Base-by-base conservation (phyloP, 176 grass and related monocot genomes). In the Carex parvula region DNA sequence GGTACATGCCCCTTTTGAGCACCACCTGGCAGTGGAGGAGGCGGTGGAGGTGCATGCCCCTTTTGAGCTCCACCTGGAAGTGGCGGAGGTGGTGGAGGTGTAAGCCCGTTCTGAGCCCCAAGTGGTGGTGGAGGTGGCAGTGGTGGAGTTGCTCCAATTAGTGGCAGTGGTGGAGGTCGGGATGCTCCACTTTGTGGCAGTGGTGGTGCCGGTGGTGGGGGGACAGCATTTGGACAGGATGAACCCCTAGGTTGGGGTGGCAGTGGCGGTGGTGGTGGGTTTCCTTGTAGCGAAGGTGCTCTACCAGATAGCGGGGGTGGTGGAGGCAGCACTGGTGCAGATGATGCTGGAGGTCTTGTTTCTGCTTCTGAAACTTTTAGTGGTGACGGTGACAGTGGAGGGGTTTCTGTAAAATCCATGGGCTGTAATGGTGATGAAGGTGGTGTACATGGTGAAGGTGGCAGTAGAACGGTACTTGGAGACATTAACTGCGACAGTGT, bases 351-450 rank as follows among this genome's bases (percentile, higher is more conserved):
- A 54, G 5, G 46, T 41, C 46, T 55, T 21, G 22, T 30, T 54
- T 55, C 48, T 76, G 10, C 22, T 76, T 30, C 22, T 32, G 72
- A 56, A 55, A 76, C 6, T 55, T 29, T 76, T 30, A 53, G 89
- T 83, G 87, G 84, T 79, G 85, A 39, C 24, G 71, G 74, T 69
- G 85, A 84, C 21, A 70, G 76, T 14, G 87, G 74, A 35, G 46
- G 78, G 1, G 76, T 86, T 68, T 75, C 61, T 10, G 42, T 79
- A 18, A 52, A 55, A 15, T 44, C 48, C 35, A 57, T 87, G 7
- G 17, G 14, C 18, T 79, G 16, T 61, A 50, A 42, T 0, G 24
- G 67, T 63, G 64, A 10, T 4, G 81, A 56, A 81, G 81, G 53
- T 66, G 73, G 63, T 41, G 85, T 1, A 63, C 39, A 59, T 1